These are phyloP conservation scores for Cyberlindnera bimundalis DNA, from an alignment of 805 yeast species.

Conservation along the genomic window DNA sequence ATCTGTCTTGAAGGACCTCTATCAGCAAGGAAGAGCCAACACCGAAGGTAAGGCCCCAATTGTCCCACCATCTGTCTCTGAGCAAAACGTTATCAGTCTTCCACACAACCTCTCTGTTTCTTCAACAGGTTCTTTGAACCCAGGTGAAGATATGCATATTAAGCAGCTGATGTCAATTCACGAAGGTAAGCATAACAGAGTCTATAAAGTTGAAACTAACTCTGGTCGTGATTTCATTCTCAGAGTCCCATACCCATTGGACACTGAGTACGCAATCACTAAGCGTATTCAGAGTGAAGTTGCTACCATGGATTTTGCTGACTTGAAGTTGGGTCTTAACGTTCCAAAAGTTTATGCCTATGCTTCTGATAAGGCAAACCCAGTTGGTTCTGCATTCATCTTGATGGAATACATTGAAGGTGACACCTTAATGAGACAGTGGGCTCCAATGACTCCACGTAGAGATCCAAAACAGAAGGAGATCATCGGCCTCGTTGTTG, in stretches of 20 bases:
- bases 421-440: constrained; percentile 76
- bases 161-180: constrained; percentile 79
- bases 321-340: constrained; percentile 56
- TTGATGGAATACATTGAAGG: constrained; percentile 81
- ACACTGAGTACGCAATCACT: constrained; percentile 59
- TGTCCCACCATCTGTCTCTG: constrained; percentile 35
- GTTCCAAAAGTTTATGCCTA: constrained; percentile 74
- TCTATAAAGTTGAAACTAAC: constrained; percentile 68
- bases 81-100: constrained; percentile 39
- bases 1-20: constrained; percentile 45
- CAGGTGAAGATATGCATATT: constrained; percentile 46
- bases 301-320: constrained; percentile 86
- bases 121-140: constrained; percentile 42
- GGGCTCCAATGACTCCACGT: constrained; percentile 81
- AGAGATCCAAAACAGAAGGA: constrained; percentile 48
- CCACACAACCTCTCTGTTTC: constrained; percentile 45
- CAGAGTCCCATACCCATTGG: constrained; percentile 81
- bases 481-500: constrained; percentile 56
- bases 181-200: constrained; percentile 92
- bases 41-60: constrained; percentile 26
- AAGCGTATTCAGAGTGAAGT: constrained; percentile 82
- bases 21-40: constrained; percentile 34
- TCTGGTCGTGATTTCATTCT: constrained; percentile 62
- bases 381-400: constrained; percentile 69
- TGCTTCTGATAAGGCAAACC: constrained; percentile 59